phyloP scores from a whole-genome alignment of 495 filamentous ascomycete genomes.

The Penicillium roqueforti region DNA sequence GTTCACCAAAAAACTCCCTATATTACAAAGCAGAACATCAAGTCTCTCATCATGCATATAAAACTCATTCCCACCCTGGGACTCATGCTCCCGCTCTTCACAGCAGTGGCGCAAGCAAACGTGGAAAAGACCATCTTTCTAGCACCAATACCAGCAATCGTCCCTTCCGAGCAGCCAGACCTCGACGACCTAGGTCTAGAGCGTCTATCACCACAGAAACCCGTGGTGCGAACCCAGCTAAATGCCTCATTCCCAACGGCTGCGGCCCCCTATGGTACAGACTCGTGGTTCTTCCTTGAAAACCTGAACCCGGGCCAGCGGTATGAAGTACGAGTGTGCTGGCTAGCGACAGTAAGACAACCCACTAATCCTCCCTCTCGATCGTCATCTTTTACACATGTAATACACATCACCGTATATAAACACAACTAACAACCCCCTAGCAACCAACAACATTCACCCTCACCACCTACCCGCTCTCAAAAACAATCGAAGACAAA shows the following conservation, averaged over 20 bases:
- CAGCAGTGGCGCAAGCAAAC: conserved; percentile 52
- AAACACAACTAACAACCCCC: conserved; percentile 1
- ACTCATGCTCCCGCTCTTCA: conserved; percentile 31
- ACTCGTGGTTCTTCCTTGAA: conserved; percentile 82
- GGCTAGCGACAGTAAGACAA: conserved; percentile 81
- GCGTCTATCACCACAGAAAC: conserved; percentile 53
- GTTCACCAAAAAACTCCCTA: conserved; percentile 4
- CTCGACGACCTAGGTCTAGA: conserved; percentile 63
- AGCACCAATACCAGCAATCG: conserved; percentile 52
- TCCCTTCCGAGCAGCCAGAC: conserved; percentile 53
- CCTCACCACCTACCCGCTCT: conserved; percentile 58
- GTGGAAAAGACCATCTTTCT: conserved; percentile 90
- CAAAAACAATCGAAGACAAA: conserved; percentile 54
- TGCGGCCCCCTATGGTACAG: conserved; percentile 50
- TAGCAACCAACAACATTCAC: conserved; percentile 87
- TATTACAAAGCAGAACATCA: neutral
- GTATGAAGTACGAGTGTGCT: conserved; percentile 92
- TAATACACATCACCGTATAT: neutral
- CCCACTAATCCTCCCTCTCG: neutral
- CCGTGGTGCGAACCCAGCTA: conserved; percentile 56
- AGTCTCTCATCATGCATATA: conserved; percentile 12
- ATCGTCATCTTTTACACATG: neutral
- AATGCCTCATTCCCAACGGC: conserved; percentile 61
- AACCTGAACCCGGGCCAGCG: conserved; percentile 65
- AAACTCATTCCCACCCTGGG: conserved; percentile 16